Base-by-base conservation (phyloP, 129 eudicot genomes). In the Tanacetum coccineum region DNA sequence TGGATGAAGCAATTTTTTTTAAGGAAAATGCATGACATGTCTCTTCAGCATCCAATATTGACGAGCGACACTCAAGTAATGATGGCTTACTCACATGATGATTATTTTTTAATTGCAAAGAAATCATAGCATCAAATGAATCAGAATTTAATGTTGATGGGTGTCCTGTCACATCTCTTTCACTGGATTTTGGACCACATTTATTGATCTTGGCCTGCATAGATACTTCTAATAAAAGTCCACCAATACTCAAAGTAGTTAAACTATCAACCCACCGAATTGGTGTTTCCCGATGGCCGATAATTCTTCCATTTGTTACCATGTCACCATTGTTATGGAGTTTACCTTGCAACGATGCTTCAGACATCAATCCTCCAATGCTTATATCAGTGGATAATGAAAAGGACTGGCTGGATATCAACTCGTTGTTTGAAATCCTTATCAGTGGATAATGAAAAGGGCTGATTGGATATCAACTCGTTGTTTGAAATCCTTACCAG, bases 31-130 rank as follows among this genome's bases (percentile, higher is more conserved):
- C 95, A 81, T 91, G 86, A 60, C 96, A 87, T 60, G 97, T 91
- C 68, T 87, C 88, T 87, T 91, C 97, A 78, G 94, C 97, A 78
- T 91, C 94, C 76, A 87, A 81, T 72, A 87, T 84, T 30, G 95
- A 91, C 40, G 83, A 73, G 62, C 47, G 82, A 19, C 78, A 55
- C 6, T 73, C 88, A 26, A 68, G 70, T 45, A 64, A 64, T 36
- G 70, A 63, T 42, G 75, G 80, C 45, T 78, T 79, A 46, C 42
- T 40, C 63, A 20, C 49, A 51, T 78, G 78, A 65, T 80, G 62
- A 54, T 60, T 73, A 10, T 65, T 53, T 48, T 82, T 74, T 14
- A 72, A 26, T 69, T 84, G 83, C 30, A 70, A 56, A 52, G 70
- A 28, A 66, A 74, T 44, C 42, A 79, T 62, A 48, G 89, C 79